phyloP scores from a whole-genome alignment of 805 yeast species.

The Cyberlindnera bimundalis region DNA sequence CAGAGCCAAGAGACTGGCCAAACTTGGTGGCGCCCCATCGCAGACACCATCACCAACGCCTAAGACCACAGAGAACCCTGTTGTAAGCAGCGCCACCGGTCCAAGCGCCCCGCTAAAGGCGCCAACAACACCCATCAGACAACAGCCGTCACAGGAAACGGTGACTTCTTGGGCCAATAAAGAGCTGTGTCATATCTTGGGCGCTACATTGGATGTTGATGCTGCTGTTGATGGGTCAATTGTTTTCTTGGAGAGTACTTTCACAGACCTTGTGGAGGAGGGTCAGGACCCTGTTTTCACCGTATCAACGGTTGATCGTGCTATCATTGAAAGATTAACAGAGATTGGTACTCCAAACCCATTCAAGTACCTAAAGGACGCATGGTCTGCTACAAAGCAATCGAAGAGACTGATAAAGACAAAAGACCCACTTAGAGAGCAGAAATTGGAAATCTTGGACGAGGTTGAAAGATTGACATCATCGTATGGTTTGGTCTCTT shows the following conservation, averaged over 20 bases:
- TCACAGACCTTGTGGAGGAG: conserved; percentile 23
- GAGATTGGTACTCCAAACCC: conserved; percentile 49
- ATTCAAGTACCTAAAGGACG: conserved; percentile 43
- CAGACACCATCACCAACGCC: conserved; percentile 3
- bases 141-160: conserved; percentile 9
- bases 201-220: conserved; percentile 23
- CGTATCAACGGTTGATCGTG: conserved; percentile 38
- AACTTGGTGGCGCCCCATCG: conserved; percentile 6
- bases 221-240: conserved; percentile 5
- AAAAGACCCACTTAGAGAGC: conserved; percentile 37
- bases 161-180: conserved; percentile 8
- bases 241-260: conserved; percentile 23
- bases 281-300: conserved; percentile 20
- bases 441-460: conserved; percentile 40
- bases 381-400: conserved; percentile 41
- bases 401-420: conserved; percentile 41
- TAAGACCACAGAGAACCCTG: too few relatives aligned
- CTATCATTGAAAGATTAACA: conserved; percentile 52
- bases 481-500: conserved; percentile 64
- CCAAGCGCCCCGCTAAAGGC: too few relatives aligned
- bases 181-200: conserved; percentile 12
- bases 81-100: too few relatives aligned
- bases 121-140: background rate
- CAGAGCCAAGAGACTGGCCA: conserved; percentile 35
- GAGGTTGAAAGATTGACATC: conserved; percentile 48